Percentiles rank a stretch among this genome's conserved stretches.
These are phyloP conservation scores for Fomitopsis schrenkii DNA, from an alignment of 1,284 basidiomycete genomes.

Conservation along the genomic window DNA sequence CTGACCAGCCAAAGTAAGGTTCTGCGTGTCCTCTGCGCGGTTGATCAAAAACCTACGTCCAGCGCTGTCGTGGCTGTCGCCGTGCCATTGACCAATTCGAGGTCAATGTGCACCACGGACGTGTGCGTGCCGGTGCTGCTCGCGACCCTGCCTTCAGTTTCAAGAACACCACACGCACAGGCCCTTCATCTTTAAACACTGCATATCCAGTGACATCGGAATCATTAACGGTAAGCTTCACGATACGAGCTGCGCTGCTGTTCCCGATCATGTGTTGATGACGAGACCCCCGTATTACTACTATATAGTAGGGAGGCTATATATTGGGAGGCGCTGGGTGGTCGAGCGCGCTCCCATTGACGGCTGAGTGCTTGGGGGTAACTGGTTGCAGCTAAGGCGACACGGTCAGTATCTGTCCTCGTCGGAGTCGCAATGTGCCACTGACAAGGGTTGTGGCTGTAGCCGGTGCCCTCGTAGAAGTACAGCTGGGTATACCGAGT, in stretches of 20 bases:
- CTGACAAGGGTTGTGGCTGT: conserved; percentile 39
- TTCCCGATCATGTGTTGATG: conserved; percentile 38
- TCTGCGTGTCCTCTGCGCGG: conserved; percentile 50
- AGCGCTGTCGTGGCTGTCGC: background rate
- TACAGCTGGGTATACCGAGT: conserved; percentile 32
- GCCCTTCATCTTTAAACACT: conserved; percentile 43
- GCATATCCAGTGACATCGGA: conserved; percentile 58
- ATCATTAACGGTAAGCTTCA: conserved; percentile 51
- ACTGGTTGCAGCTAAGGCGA: conserved; percentile 49
- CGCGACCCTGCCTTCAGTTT: conserved; percentile 47
- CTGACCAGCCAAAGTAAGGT: conserved; percentile 61
- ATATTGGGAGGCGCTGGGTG: conserved; percentile 48
- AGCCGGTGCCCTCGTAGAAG: conserved; percentile 42
- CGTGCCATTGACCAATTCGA: conserved; percentile 30
- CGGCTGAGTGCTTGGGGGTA: conserved; percentile 45
- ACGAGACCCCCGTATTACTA: conserved; percentile 57
- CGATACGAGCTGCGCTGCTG: conserved; percentile 34
- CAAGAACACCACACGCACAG: conserved; percentile 52
- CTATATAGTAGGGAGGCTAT: conserved; percentile 58
- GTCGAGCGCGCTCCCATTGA: conserved; percentile 43
- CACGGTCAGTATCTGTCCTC: background rate
- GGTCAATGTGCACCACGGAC: conserved; percentile 41
- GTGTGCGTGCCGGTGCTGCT: conserved; percentile 24
- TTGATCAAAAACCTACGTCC: conserved; percentile 25
- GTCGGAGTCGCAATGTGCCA: background rate